Conservation (phyloP, 352 stramenopile species). For the Phytopythium helicoides region DNA sequence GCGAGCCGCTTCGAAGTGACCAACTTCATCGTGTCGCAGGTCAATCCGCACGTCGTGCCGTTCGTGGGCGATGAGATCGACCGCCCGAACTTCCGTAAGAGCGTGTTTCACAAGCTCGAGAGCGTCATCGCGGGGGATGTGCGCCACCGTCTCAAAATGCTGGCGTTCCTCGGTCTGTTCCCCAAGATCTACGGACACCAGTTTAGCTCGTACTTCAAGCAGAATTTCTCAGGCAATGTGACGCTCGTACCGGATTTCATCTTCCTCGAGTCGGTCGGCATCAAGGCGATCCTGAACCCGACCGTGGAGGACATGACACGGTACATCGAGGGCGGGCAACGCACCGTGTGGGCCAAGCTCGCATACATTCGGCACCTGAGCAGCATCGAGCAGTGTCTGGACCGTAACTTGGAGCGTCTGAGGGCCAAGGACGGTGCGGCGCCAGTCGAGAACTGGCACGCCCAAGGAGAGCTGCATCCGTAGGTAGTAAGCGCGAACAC, state of each 20-base stretch:
- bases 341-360: slow-evolving; percentile 90
- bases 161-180: slow-evolving; percentile 87
- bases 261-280: slow-evolving; percentile 75
- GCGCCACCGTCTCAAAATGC: slow-evolving; percentile 63
- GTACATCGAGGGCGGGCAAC: slow-evolving; percentile 87
- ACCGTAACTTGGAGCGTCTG: slow-evolving; percentile 34
- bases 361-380: slow-evolving; percentile 93
- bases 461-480: background rate
- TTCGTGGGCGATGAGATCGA: slow-evolving; percentile 91
- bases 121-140: slow-evolving; percentile 81
- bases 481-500: too few species aligned
- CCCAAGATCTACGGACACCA: slow-evolving; percentile 80
- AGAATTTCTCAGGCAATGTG: slow-evolving; percentile 97
- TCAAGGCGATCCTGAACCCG: slow-evolving; percentile 85
- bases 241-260: slow-evolving; percentile 92
- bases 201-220: slow-evolving; percentile 75
- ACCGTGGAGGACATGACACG: slow-evolving; percentile 66
- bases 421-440: slow-evolving; percentile 9
- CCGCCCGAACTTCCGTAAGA: slow-evolving; percentile 56
- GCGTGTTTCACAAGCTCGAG: slow-evolving; percentile 71
- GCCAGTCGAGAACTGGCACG: slow-evolving; percentile 5
- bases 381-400: slow-evolving; percentile 85
- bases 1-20: slow-evolving; percentile 93
- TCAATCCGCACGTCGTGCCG: slow-evolving; percentile 91
- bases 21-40: slow-evolving; percentile 90